Base-by-base conservation (phyloP, 805 yeast genomes). In the Ogataea degrootiae region DNA sequence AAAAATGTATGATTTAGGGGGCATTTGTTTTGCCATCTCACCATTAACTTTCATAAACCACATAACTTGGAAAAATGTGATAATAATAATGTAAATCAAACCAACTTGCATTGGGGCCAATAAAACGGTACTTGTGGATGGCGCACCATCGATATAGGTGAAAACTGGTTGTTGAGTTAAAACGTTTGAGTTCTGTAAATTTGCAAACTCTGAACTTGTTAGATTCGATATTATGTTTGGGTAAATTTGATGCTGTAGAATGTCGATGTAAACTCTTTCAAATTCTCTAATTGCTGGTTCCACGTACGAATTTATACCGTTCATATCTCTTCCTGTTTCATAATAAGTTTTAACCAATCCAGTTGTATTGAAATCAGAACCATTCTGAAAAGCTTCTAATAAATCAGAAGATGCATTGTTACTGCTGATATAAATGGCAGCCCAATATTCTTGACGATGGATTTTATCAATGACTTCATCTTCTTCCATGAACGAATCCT, bases 61-160 rank as follows among this genome's bases (percentile, higher is more conserved):
- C 63, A 72, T 76, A 56, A 84, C 75, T 55, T 82, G 83, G 74
- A 87, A 84, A 61, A 87, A 85, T 3, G 92, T 80, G 47, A 85
- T 62, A 60, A 87, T 80, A 56, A 87, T 75, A 60, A 85, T 70
- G 60, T 80, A 86, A 62, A 87, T 83, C 53, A 85, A 72, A 44
- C 94, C 94, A 50, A 86, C 83, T 62, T 85, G 92, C 5, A 80
- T 63, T 5, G 91, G 89, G 0, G 90, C 90, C 39, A 74, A 55
- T 14, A 82, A 59, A 5, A 77, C 80, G 2, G 77, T 69, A 55
- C 79, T 68, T 1, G 64, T 63, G 44, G 68, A 70, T 2, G 87
- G 86, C n/a, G 71, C 68, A 29, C 70, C 63, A 57, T 85, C 89
- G 3, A 47, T 51, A 22, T 47, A 47, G 6, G 37, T 17, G 17